These are phyloP conservation scores for Cinnamomum chago DNA, from an alignment of 164 flowering plant species.

Conservation along the genomic window DNA sequence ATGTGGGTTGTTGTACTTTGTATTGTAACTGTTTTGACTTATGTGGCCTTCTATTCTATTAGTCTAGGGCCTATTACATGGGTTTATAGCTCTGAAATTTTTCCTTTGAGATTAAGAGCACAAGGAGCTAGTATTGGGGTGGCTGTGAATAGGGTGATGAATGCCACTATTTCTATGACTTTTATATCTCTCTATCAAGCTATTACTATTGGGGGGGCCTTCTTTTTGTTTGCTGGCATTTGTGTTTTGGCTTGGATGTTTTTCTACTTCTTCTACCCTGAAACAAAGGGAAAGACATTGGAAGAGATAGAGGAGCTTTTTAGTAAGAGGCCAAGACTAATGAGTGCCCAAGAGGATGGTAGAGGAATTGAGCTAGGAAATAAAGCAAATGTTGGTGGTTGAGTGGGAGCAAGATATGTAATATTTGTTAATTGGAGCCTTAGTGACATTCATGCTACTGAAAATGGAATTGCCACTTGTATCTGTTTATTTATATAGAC, in stretches of 20 bases:
- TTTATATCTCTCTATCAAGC: constrained; percentile 48
- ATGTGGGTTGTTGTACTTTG: constrained; percentile 46
- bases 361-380: not conserved
- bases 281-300: constrained; percentile 54
- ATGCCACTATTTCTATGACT: constrained; percentile 53
- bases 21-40: constrained; percentile 29
- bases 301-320: constrained; percentile 61
- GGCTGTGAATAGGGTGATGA: constrained; percentile 45
- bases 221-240: constrained; percentile 46
- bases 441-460: no score
- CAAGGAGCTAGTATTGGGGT: constrained; percentile 57
- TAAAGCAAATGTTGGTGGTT: not conserved
- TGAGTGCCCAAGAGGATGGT: not conserved
- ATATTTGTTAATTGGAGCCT: no score
- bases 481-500: no score
- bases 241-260: constrained; percentile 44
- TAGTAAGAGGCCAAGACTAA: not conserved
- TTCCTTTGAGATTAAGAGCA: constrained; percentile 56
- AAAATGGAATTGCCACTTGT: no score
- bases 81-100: constrained; percentile 76
- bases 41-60: constrained; percentile 56
- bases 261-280: constrained; percentile 52
- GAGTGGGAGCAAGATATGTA: not conserved
- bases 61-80: constrained; percentile 81
- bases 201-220: constrained; percentile 53